A percentile compares a stretch with the other conserved stretches of the same genome.
These are phyloP conservation scores for Westerdykella ornata DNA, from an alignment of 2,329 filamentous ascomycete genomes.

Conservation along the genomic window DNA sequence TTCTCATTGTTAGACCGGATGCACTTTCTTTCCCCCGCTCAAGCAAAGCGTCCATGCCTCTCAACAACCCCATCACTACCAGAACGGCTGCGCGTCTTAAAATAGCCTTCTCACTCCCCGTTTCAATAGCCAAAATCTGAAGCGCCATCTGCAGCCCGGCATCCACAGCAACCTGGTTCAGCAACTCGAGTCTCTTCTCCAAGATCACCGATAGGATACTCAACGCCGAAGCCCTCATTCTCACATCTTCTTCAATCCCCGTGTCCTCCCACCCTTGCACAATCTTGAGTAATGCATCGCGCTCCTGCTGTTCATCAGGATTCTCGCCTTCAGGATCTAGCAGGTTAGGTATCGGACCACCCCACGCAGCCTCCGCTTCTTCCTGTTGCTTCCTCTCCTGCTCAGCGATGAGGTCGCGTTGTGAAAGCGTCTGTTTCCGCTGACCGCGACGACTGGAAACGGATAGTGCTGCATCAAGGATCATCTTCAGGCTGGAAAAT, in stretches of 20 bases:
- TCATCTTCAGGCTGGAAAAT: slow-evolving; percentile 18
- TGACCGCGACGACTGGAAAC: slow-evolving; percentile 58
- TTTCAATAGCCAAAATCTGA: slow-evolving; percentile 57
- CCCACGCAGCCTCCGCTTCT: slow-evolving; percentile 51
- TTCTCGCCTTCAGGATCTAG: slow-evolving; percentile 25
- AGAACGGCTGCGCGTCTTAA: slow-evolving; percentile 61
- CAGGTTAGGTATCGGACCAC: slow-evolving; percentile 42
- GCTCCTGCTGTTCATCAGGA: slow-evolving; percentile 33
- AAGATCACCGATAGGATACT: slow-evolving; percentile 57
- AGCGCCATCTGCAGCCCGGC: slow-evolving; percentile 57
- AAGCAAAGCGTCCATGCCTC: slow-evolving; percentile 50
- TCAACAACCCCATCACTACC: slow-evolving; percentile 56
- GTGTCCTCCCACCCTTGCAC: slow-evolving; percentile 62
- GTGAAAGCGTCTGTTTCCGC: slow-evolving; percentile 53
- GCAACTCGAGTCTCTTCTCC: slow-evolving; percentile 47
- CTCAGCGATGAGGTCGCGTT: slow-evolving; percentile 49
- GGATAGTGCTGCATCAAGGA: slow-evolving; percentile 55
- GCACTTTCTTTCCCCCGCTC: slow-evolving; percentile 34
- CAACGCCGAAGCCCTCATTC: slow-evolving; percentile 62
- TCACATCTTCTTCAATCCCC: slow-evolving; percentile 58
- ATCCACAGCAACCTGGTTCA: slow-evolving; percentile 34
- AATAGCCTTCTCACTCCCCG: slow-evolving; percentile 54
- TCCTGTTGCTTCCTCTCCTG: slow-evolving; percentile 44
- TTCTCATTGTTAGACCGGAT: slow-evolving; percentile 51
- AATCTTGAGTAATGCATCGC: slow-evolving; percentile 51